These are phyloP conservation scores for Phycomyces blakesleeanus DNA, from an alignment of 192 early-diverging fungal species.

Conservation along the genomic window DNA sequence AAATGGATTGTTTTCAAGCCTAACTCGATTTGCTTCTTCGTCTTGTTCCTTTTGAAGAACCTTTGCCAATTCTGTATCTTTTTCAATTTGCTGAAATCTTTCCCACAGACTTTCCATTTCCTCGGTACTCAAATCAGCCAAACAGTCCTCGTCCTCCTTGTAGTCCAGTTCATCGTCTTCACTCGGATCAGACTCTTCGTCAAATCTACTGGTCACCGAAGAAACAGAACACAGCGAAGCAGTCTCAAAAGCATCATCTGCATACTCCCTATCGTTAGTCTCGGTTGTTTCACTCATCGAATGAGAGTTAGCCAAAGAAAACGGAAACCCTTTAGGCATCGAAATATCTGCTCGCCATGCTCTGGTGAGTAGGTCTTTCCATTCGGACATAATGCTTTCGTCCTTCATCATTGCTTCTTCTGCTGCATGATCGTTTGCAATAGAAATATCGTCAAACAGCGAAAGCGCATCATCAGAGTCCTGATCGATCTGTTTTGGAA, in stretches of 20 bases:
- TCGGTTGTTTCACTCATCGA: not conserved
- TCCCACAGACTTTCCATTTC: not conserved
- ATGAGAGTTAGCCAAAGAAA: not conserved
- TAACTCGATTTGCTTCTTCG: not conserved
- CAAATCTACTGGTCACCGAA: not conserved
- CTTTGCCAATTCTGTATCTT: not conserved
- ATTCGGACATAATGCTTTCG: constrained; percentile 28
- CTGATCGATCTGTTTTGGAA: no score
- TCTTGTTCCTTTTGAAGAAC: not conserved
- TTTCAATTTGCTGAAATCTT: not conserved
- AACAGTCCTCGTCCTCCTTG: not conserved
- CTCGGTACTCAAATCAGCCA: not conserved
- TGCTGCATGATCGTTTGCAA: constrained; percentile 17
- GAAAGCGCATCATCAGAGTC: not conserved
- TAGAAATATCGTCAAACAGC: constrained; percentile 14
- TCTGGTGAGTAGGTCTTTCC: constrained; percentile 28
- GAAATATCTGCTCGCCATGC: constrained; percentile 18
- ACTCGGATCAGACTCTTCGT: not conserved
- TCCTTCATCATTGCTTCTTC: constrained; percentile 27
- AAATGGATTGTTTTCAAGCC: not conserved
- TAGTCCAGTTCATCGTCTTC: not conserved
- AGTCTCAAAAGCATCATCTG: not conserved
- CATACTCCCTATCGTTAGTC: not conserved
- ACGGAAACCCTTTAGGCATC: not conserved
- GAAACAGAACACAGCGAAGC: not conserved